Conservation (phyloP, 495 filamentous ascomycete genomes). For the Aspergillus mulundensis region DNA sequence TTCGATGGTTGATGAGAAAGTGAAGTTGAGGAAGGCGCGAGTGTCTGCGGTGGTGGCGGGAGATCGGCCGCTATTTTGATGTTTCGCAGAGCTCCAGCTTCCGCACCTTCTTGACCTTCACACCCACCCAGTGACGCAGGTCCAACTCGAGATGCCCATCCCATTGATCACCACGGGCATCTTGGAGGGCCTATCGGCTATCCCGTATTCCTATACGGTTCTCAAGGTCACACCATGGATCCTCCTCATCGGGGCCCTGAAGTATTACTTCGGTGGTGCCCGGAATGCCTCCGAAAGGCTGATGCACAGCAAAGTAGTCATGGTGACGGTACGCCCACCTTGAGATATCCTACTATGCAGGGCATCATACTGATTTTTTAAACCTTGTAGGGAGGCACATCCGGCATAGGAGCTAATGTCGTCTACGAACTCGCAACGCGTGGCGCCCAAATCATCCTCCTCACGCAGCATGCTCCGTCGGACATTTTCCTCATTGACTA, state of each 20-base stretch:
- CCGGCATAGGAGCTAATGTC: conserved; percentile 80
- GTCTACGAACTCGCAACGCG: conserved; percentile 69
- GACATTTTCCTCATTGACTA: conserved; percentile 90
- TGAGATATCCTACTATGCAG: not conserved
- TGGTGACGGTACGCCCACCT: conserved; percentile 67
- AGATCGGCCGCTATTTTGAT: conserved; percentile 19
- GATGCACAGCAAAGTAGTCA: conserved; percentile 88
- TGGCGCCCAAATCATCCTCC: conserved; percentile 86
- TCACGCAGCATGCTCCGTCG: conserved; percentile 72
- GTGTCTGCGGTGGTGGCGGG: conserved; percentile 17
- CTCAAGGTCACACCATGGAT: conserved; percentile 58
- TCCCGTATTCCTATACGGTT: conserved; percentile 61
- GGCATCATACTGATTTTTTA: not conserved
- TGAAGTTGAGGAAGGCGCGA: not conserved
- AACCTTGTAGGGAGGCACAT: conserved; percentile 72
- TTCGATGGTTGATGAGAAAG: not conserved
- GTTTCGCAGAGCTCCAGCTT: conserved; percentile 5
- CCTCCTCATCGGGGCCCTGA: conserved; percentile 59
- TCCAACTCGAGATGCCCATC: conserved; percentile 64
- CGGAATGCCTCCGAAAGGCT: conserved; percentile 71
- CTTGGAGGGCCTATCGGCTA: conserved; percentile 58
- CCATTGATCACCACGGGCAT: conserved; percentile 60
- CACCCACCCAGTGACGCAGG: not conserved
- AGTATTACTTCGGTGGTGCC: conserved; percentile 74
- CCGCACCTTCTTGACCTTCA: conserved; percentile 7